Evolutionary conservation across 139 green algal species (phyloP), one percentile per base, ranked within the genome.

Genomic region (Edaphochlamys debaryana): DNA sequence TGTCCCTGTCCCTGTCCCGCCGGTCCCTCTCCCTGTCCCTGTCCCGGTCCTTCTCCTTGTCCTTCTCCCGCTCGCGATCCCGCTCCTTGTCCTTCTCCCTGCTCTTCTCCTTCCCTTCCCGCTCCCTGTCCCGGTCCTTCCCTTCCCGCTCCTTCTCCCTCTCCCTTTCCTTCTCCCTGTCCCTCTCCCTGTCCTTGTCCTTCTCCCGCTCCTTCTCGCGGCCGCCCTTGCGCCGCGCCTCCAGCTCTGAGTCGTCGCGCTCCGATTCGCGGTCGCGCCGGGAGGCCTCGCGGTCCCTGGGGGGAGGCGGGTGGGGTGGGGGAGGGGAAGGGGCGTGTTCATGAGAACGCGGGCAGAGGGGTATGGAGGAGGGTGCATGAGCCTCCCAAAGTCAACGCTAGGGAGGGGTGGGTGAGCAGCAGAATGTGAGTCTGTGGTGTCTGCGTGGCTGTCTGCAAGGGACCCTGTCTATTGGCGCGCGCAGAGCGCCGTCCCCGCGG

Each of bases 121-220:
- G 27, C 25, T 75, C 68, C 7, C 69, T 45, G 27, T 78, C 69
- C 6, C 69, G 37, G 1, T 72, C 67, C 37, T 38, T 67, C n/a
- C n/a, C n/a, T n/a, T n/a, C n/a, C n/a, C n/a, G n/a, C n/a, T n/a
- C n/a, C n/a, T n/a, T n/a, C 30, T 83, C 34, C n/a, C 52, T n/a
- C 6, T 68, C 72, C 22, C 11, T 20, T 19, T 79, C 72, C 4
- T 36, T 40, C 8, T 22, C 64, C 6, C 70, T 69, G 27, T 80
- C 79, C n/a, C 69, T 80, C 37, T 79, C 54, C 52, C 76, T 83
- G 41, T 36, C 37, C 13, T 37, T 54, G 69, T 30, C 71, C 22
- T 23, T 67, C 20, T 52, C 71, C 48, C 87, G 83, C 54, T 72
- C 77, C 15, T 76, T n/a, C 6, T 82, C 71, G 63, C 69, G 69